phyloP scores from a whole-genome alignment of 2,329 filamentous ascomycete species.

The Dactylonectria estremocensis region DNA sequence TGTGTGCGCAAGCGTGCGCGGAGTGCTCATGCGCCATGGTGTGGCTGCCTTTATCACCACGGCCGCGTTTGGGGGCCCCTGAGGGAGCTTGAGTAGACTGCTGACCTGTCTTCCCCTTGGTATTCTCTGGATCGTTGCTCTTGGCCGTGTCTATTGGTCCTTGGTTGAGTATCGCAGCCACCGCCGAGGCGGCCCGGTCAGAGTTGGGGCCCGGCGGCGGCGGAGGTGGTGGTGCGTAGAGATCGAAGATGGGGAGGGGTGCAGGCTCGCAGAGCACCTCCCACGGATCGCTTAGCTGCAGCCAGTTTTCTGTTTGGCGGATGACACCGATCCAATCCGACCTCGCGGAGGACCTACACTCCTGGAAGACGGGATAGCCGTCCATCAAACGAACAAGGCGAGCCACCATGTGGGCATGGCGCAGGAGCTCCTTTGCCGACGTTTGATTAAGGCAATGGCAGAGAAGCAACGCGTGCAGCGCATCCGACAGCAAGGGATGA shows the following conservation, averaged over 20 bases:
- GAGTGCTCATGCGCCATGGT: slow-evolving; percentile 63
- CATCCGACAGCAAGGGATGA: slow-evolving; percentile 85
- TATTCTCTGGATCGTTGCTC: slow-evolving; percentile 70
- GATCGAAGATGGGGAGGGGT: slow-evolving; percentile 60
- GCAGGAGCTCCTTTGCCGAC: slow-evolving; percentile 81
- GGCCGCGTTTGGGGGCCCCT: slow-evolving; percentile 74
- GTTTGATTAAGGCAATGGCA: slow-evolving; percentile 87
- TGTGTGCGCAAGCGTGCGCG: too few species aligned
- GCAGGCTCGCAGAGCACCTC: slow-evolving; percentile 78
- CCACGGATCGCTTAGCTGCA: slow-evolving; percentile 77
- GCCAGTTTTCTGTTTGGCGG: slow-evolving; percentile 77
- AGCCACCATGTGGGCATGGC: slow-evolving; percentile 87
- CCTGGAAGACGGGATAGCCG: slow-evolving; percentile 85
- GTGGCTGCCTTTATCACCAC: slow-evolving; percentile 77
- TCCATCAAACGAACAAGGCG: slow-evolving; percentile 81
- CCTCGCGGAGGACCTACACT: slow-evolving; percentile 78
- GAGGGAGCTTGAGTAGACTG: slow-evolving; percentile 78
- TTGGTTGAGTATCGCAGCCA: slow-evolving; percentile 45
- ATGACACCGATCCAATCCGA: slow-evolving; percentile 87
- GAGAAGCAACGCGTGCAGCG: slow-evolving; percentile 83
- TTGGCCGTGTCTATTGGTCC: slow-evolving; percentile 53
- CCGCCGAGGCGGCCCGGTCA: slow-evolving; percentile 42
- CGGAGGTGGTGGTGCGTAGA: slow-evolving; percentile 34
- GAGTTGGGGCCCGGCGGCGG: slow-evolving; percentile 34
- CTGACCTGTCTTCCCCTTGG: slow-evolving; percentile 72